phyloP scores from a whole-genome alignment of 768 basidiomycete species.

The Baorangia bicolor region DNA sequence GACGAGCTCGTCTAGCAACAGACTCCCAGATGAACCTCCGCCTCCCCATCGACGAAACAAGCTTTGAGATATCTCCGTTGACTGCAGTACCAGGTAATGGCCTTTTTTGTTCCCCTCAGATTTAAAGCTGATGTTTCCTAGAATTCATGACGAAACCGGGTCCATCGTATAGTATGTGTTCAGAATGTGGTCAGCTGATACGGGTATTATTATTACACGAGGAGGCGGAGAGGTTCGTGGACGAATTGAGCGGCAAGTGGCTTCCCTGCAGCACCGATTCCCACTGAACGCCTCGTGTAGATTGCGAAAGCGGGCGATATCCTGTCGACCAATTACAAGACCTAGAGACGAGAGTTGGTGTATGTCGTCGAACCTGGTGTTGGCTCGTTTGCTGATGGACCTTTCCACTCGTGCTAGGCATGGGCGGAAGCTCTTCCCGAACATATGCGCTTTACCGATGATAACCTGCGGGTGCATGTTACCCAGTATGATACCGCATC shows the following conservation, averaged over 20 bases:
- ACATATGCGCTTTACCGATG: slow-evolving; percentile 67
- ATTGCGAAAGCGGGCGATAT: slow-evolving; percentile 26
- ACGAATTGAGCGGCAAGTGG: slow-evolving; percentile 49
- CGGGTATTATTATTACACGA: slow-evolving; percentile 65
- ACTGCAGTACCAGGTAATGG: slow-evolving; percentile 33
- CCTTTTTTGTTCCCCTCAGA: background rate
- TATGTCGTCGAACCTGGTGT: slow-evolving; percentile 6
- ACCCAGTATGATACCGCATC: slow-evolving; percentile 80
- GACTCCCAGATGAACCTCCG: slow-evolving; percentile 55
- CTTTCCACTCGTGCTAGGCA: slow-evolving; percentile 37
- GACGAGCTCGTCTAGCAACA: slow-evolving; percentile 35
- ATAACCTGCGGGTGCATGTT: slow-evolving; percentile 65
- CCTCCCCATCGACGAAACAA: slow-evolving; percentile 79
- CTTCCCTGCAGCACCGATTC: background rate
- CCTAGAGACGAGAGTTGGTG: slow-evolving; percentile 44
- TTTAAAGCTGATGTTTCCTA: slow-evolving; percentile 24
- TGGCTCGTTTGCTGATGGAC: slow-evolving; percentile 3
- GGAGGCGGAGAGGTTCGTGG: slow-evolving; percentile 55
- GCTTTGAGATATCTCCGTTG: slow-evolving; percentile 67
- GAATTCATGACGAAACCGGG: slow-evolving; percentile 70
- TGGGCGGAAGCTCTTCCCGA: slow-evolving; percentile 72
- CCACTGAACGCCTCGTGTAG: slow-evolving; percentile 29
- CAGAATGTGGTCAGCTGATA: slow-evolving; percentile 74
- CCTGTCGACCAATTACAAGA: slow-evolving; percentile 40
- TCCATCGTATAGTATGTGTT: slow-evolving; percentile 48